A percentile compares a stretch with the other conserved stretches of the same genome.
Conservation (phyloP, 331 rosid species). For the Erythrophleum ivorense region DNA sequence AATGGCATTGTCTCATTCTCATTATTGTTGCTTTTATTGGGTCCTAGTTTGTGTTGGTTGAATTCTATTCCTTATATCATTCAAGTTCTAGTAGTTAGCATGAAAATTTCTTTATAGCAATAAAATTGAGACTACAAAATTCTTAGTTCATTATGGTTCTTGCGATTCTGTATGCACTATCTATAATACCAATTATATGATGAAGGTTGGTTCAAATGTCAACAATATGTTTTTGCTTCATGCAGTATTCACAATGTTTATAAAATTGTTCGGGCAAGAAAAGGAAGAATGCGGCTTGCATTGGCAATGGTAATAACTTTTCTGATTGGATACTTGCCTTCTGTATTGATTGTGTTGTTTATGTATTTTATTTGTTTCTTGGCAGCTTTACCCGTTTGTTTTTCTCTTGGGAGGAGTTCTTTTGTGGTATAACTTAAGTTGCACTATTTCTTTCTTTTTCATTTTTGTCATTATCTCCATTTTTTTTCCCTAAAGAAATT, state of each 20-base stretch:
- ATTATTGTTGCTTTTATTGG: background rate
- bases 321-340: conserved; percentile 14
- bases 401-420: conserved; percentile 82
- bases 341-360: conserved; percentile 32
- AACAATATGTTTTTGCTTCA: conserved; percentile 40
- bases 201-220: conserved; percentile 29
- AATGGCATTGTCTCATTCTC: background rate
- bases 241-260: conserved; percentile 79
- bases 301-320: conserved; percentile 80
- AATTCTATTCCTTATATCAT: background rate
- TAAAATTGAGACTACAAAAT: background rate
- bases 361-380: conserved; percentile 39
- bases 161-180: conserved; percentile 5
- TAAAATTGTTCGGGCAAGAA: conserved; percentile 83
- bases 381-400: conserved; percentile 83
- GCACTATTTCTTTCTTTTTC: background rate
- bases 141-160: conserved; percentile 8
- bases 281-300: conserved; percentile 77
- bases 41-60: background rate
- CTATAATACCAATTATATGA: conserved; percentile 27
- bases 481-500: conserved; percentile 28
- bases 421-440: conserved; percentile 66
- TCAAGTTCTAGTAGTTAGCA: background rate
- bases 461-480: conserved; percentile 11
- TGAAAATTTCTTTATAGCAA: background rate